Base-by-base conservation (phyloP, 805 yeast species). In the Lachancea thermotolerans region DNA sequence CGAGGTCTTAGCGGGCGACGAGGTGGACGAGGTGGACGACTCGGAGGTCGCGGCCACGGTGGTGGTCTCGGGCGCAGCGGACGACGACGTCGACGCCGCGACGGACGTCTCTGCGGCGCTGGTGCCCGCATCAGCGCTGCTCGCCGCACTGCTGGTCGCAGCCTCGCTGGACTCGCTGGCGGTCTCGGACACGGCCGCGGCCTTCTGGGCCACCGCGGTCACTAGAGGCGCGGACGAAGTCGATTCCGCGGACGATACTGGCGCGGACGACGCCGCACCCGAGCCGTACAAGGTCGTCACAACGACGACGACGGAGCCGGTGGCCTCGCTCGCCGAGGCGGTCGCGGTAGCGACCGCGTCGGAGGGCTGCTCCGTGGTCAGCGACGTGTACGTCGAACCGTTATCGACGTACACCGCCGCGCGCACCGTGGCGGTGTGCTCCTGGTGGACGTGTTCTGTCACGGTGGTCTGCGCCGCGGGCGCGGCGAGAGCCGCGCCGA, bases 371-470 rank as follows among this genome's bases (percentile, higher is more conserved):
- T 46, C 32, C 14, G 64, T 58, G 18, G 47, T 39, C 48, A 44
- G 58, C 15, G 59, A 49, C 3, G 66, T 61, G 25, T 33, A 35
- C 15, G 61, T 50, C 33, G 49, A 45, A 35, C 62, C 64, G 42
- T 57, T 50, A 35, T 57, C 51, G 17, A 54, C 53, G 49, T 49
- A 55, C 5, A 62, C 55, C 9, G 48, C 28, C 43, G 60, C 65
- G 46, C 55, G 50, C 28, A 61, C 66, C 11, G 54, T 50, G n/a
- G 54, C 61, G 7, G 58, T 55, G 27, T 52, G 57, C 14, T 50
- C 47, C 17, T 51, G 40, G 37, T 59, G 62, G 17, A 51, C 60
- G 41, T 57, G 62, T 43, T 61, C 50, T 2, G 65, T 60, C 48
- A 59, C 57, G 35, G 64, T 60, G 37, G 59, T 60, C 10, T 41